phyloP scores from a whole-genome alignment of 495 filamentous ascomycete genomes.

The Coniosporium apollinis region DNA sequence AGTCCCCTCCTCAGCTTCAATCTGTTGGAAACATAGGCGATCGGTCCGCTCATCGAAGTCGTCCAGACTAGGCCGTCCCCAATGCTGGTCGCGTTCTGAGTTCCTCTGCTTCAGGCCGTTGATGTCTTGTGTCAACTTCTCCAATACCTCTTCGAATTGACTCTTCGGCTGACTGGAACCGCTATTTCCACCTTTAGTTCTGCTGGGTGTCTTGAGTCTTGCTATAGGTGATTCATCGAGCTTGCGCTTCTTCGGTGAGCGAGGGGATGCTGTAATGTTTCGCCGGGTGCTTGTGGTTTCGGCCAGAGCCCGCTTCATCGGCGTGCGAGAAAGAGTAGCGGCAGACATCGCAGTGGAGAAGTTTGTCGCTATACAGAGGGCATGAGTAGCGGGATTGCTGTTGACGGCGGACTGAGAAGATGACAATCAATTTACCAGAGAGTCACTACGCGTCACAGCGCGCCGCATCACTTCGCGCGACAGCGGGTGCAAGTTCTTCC shows the following conservation, averaged over 20 bases:
- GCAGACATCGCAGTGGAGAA: constrained; percentile 28
- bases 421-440: too few relatives aligned
- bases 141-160: constrained; percentile 86
- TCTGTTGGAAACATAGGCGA: constrained; percentile 78
- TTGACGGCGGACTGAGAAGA: constrained; percentile 1
- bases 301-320: constrained; percentile 41
- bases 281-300: constrained; percentile 38
- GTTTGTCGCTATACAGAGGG: not conserved
- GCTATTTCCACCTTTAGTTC: constrained; percentile 39
- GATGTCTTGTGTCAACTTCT: constrained; percentile 89
- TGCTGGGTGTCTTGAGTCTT: constrained; percentile 36
- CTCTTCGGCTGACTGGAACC: constrained; percentile 77
- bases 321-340: constrained; percentile 30
- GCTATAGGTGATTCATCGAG: constrained; percentile 41
- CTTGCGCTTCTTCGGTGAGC: constrained; percentile 58
- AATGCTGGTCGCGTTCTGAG: constrained; percentile 85
- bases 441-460: too few relatives aligned
- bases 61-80: constrained; percentile 62
- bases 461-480: too few relatives aligned
- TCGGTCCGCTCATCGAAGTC: constrained; percentile 55
- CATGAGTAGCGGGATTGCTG: not conserved
- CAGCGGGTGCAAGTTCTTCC: too few relatives aligned
- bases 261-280: constrained; percentile 32
- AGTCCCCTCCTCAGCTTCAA: constrained; percentile 83
- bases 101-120: constrained; percentile 66